These are phyloP conservation scores for Chytriomyces sp. DNA, from an alignment of 192 early-diverging fungal species.

Conservation along the genomic window DNA sequence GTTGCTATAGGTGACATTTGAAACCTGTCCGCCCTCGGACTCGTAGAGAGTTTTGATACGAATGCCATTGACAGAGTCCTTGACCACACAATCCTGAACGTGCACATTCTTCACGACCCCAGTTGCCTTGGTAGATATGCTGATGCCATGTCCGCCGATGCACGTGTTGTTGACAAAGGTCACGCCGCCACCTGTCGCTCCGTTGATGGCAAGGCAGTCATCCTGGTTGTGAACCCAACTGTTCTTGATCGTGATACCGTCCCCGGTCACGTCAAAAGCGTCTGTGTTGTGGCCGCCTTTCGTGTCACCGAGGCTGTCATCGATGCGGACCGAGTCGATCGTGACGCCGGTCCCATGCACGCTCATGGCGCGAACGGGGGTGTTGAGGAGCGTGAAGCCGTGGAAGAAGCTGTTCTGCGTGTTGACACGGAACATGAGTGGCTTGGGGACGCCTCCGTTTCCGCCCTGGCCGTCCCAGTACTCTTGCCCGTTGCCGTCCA, in stretches of 20 bases:
- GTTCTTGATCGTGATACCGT: conserved; percentile 34
- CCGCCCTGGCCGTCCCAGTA: conserved; percentile 47
- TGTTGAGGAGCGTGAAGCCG: neutral
- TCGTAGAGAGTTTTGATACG: too few species aligned
- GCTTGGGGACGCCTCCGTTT: conserved; percentile 46
- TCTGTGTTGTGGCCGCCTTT: conserved; percentile 50
- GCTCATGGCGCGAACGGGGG: conserved; percentile 45
- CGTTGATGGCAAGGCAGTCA: too few species aligned
- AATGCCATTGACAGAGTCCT: too few species aligned
- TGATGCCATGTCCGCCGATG: too few species aligned
- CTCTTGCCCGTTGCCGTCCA: neutral
- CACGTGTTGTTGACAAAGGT: too few species aligned
- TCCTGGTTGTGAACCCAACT: neutral
- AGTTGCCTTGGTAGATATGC: too few species aligned
- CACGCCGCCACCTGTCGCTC: too few species aligned
- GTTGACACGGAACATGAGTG: conserved; percentile 28
- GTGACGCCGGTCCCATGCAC: conserved; percentile 40
- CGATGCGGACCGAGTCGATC: conserved; percentile 24
- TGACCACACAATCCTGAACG: too few species aligned
- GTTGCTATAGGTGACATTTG: too few species aligned
- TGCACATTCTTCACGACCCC: too few species aligned
- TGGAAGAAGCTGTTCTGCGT: conserved; percentile 35
- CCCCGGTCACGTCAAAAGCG: too few species aligned
- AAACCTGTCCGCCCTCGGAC: too few species aligned
- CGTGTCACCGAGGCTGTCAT: neutral